Evolutionary conservation across 2,329 filamentous ascomycete species (phyloP).

Genomic region (Aspergillus jensenii): DNA sequence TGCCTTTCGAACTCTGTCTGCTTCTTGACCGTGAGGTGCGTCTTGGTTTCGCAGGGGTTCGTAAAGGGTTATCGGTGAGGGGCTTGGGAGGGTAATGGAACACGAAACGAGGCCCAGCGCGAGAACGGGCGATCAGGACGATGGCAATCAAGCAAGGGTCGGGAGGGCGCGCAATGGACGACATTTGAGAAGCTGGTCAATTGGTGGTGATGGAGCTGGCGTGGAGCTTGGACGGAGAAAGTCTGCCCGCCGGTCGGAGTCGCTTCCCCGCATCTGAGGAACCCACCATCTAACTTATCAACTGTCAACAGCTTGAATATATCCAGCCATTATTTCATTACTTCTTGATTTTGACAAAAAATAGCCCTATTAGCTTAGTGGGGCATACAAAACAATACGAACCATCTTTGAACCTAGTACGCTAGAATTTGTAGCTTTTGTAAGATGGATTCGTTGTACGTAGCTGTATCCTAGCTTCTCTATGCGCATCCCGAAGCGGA

Average conservation of each 20-base stretch:
- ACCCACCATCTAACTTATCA: too few relatives aligned
- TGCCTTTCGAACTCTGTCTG: slow-evolving; percentile 31
- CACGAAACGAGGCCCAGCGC: slow-evolving; percentile 77
- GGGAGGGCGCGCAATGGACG: slow-evolving; percentile 48
- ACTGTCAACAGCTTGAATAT: too few relatives aligned
- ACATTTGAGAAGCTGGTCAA: slow-evolving; percentile 35
- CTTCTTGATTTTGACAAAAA: too few relatives aligned
- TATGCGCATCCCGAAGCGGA: too few relatives aligned
- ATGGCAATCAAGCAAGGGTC: slow-evolving; percentile 66
- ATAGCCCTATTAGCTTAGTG: too few relatives aligned
- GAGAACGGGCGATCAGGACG: slow-evolving; percentile 71
- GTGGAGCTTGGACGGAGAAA: slow-evolving; percentile 4
- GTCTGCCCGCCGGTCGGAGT: not conserved
- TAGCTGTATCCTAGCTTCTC: too few relatives aligned
- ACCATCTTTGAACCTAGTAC: too few relatives aligned
- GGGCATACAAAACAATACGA: too few relatives aligned
- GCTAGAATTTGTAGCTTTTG: too few relatives aligned
- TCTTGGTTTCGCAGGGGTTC: slow-evolving; percentile 34
- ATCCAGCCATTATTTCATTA: too few relatives aligned
- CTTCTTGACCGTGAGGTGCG: slow-evolving; percentile 34
- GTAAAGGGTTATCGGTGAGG: slow-evolving; percentile 39
- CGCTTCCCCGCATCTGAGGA: not conserved
- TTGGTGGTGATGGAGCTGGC: slow-evolving; percentile 12
- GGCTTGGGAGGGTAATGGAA: slow-evolving; percentile 78
- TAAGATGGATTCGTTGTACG: too few relatives aligned